These are phyloP conservation scores for Anthracocystis setariae DNA, from an alignment of 1,284 basidiomycete species.

Conservation along the genomic window DNA sequence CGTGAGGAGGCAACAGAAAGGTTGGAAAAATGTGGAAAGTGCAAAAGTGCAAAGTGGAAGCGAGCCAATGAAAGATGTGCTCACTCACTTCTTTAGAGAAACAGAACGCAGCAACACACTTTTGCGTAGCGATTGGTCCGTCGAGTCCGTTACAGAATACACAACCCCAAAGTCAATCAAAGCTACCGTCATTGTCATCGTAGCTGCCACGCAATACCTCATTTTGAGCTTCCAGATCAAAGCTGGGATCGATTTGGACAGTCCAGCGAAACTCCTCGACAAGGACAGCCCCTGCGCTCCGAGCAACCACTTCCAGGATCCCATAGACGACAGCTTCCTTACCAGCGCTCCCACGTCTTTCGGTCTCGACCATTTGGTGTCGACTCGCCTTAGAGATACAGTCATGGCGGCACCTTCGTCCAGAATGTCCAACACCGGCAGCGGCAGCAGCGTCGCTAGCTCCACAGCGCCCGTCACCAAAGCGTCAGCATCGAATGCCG, in stretches of 20 bases:
- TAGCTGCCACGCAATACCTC: too few relatives aligned
- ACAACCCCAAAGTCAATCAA: too few relatives aligned
- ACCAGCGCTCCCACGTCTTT: too few relatives aligned
- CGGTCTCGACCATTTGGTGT: not conserved
- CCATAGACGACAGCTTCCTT: too few relatives aligned
- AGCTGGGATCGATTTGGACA: too few relatives aligned
- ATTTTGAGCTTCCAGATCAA: too few relatives aligned
- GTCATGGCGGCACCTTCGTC: slow-evolving; percentile 18
- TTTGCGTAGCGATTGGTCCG: not conserved
- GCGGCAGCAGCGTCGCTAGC: slow-evolving; percentile 36
- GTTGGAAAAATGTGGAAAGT: too few relatives aligned
- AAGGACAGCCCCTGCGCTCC: too few relatives aligned
- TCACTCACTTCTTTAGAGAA: slow-evolving; percentile 9
- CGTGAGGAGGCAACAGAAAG: not conserved
- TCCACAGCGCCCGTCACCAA: slow-evolving; percentile 11
- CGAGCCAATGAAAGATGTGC: slow-evolving; percentile 24
- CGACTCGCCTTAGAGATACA: not conserved
- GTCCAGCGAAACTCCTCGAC: too few relatives aligned
- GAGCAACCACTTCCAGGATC: too few relatives aligned
- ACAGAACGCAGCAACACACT: slow-evolving; percentile 1
- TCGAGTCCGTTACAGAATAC: too few relatives aligned
- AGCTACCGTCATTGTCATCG: too few relatives aligned
- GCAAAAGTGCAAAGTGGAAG: not conserved
- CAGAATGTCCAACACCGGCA: slow-evolving; percentile 24
- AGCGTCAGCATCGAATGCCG: slow-evolving; percentile 1